These are phyloP conservation scores for Macrolepiota dolichaula DNA, from an alignment of 768 basidiomycete species.

Conservation along the genomic window DNA sequence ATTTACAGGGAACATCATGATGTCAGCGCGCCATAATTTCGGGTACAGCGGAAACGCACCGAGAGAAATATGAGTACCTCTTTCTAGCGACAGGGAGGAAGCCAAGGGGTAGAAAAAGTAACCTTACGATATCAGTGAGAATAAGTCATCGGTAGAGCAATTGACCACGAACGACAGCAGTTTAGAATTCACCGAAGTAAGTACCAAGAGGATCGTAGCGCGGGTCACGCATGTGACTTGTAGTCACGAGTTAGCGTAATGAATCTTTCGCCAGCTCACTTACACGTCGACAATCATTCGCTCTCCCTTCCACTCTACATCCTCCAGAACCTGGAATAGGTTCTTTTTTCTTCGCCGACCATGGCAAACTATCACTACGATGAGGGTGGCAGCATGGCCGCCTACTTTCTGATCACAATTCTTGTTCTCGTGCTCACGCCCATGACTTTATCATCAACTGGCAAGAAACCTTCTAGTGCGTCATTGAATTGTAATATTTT, in stretches of 20 bases:
- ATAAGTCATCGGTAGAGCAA: background rate
- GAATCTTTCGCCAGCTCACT: conserved; percentile 13
- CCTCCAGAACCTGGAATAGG: background rate
- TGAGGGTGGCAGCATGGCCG: conserved; percentile 81
- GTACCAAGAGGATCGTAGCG: background rate
- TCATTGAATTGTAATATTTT: conserved; percentile 11
- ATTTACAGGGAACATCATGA: no score
- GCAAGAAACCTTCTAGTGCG: conserved; percentile 40
- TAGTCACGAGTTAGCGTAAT: conserved; percentile 4
- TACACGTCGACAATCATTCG: conserved; percentile 6
- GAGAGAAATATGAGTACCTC: background rate
- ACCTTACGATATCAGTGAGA: no score
- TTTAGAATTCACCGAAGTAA: background rate
- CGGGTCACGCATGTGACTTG: conserved; percentile 2
- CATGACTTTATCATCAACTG: conserved; percentile 54
- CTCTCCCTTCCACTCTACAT: background rate
- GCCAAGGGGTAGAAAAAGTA: no score
- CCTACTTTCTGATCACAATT: conserved; percentile 89
- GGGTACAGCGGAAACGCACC: background rate
- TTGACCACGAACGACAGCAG: background rate
- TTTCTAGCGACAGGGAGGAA: background rate
- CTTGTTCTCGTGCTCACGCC: conserved; percentile 83
- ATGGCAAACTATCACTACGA: conserved; percentile 88
- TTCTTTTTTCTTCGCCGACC: conserved; percentile 18
- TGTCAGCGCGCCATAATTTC: no score